Conservation (phyloP, 2,329 filamentous ascomycete genomes). For the Tolypocladium nubicola region DNA sequence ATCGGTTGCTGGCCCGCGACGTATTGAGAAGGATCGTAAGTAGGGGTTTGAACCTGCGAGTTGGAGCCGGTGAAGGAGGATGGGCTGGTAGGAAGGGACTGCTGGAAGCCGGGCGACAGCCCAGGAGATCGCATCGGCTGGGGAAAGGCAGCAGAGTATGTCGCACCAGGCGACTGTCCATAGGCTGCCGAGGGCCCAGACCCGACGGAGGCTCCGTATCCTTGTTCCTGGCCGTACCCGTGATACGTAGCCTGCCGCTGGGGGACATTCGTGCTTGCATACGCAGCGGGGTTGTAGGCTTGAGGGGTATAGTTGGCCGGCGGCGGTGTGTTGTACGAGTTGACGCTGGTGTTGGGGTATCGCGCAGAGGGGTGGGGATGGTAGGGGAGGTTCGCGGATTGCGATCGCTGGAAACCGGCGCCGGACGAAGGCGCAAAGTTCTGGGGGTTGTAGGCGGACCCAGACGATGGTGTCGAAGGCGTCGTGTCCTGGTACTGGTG, state of each 20-base stretch:
- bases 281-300: conserved; percentile 50
- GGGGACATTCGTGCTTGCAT: conserved; percentile 35
- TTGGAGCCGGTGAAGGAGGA: conserved; percentile 14
- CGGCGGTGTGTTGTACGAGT: conserved; percentile 19
- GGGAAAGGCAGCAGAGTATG: conserved; percentile 14
- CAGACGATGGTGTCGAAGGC: conserved; percentile 31
- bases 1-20: conserved; percentile 17
- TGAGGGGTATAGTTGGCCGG: conserved; percentile 38
- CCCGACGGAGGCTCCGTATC: conserved; percentile 26
- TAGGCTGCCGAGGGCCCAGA: conserved; percentile 24
- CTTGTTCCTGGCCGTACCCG: conserved; percentile 34
- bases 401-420: conserved; percentile 28
- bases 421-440: conserved; percentile 35
- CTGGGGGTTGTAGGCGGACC: conserved; percentile 60
- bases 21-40: conserved; percentile 26
- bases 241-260: conserved; percentile 42
- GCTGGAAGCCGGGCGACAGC: conserved; percentile 27
- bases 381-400: conserved; percentile 41
- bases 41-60: conserved; percentile 15
- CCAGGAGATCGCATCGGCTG: conserved; percentile 15
- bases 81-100: conserved; percentile 25
- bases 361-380: conserved; percentile 31
- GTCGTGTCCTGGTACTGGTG: conserved; percentile 38
- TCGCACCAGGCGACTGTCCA: conserved; percentile 26
- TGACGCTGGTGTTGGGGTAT: conserved; percentile 26